A percentile compares a stretch with the other conserved stretches of the same genome.
Conservation (phyloP, 2,329 filamentous ascomycete species). For the Drechmeria coniospora region DNA sequence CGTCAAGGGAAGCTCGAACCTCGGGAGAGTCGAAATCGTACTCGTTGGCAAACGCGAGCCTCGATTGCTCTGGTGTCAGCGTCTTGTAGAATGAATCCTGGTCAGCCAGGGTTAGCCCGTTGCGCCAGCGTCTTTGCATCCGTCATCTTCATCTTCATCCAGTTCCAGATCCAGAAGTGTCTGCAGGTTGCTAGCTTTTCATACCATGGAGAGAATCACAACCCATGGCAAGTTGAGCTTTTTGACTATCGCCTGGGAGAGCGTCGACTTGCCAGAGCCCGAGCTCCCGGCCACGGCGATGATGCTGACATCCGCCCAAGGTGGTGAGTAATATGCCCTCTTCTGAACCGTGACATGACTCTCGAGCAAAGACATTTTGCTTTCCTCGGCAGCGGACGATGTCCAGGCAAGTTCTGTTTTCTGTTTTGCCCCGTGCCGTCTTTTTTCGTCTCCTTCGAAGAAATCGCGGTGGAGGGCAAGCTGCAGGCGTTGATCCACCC, state of each 20-base stretch:
- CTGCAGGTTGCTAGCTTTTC: neutral
- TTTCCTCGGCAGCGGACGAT: constrained; percentile 1
- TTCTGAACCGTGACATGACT: constrained; percentile 35
- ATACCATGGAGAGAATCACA: constrained; percentile 89
- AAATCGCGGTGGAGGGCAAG: too few species aligned
- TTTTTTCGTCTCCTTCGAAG: too few species aligned
- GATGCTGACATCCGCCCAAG: constrained; percentile 92
- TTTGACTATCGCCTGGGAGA: constrained; percentile 81
- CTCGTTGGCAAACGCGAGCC: constrained; percentile 72
- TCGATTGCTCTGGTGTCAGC: constrained; percentile 62
- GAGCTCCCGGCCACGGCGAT: constrained; percentile 94
- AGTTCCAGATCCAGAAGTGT: too few species aligned
- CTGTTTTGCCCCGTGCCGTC: too few species aligned
- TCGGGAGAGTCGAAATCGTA: constrained; percentile 93
- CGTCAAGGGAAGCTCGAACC: constrained; percentile 24
- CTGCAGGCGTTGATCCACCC: too few species aligned
- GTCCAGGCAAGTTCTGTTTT: neutral
- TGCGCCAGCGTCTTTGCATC: neutral
- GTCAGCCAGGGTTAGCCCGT: constrained; percentile 9
- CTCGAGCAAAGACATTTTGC: constrained; percentile 16
- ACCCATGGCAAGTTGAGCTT: constrained; percentile 93
- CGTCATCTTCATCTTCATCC: too few species aligned
- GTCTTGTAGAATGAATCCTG: constrained; percentile 97
- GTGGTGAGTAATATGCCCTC: constrained; percentile 70
- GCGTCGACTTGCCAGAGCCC: constrained; percentile 83